Percentiles rank a stretch among this genome's conserved stretches.
Conservation (phyloP, 106 monocot genomes). For the Dactylorhiza incarnata region DNA sequence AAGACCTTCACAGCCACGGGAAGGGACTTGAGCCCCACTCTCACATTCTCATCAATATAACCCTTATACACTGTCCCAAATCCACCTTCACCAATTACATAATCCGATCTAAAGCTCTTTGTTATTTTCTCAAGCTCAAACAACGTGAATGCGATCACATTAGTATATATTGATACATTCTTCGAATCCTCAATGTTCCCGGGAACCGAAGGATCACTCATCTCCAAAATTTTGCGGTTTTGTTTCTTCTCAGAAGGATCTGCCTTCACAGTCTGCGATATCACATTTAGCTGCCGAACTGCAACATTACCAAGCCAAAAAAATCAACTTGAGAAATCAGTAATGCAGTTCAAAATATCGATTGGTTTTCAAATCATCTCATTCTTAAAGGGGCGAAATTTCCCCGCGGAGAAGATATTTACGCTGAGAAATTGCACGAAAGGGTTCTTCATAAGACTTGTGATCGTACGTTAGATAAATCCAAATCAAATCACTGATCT, state of each 20-base stretch:
- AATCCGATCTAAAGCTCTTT: conserved; percentile 89
- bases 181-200: conserved; percentile 66
- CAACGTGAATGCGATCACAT: conserved; percentile 86
- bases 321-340: background rate
- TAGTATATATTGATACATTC: conserved; percentile 80
- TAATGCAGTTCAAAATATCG: background rate
- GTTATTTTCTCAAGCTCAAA: conserved; percentile 96
- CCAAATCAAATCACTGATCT: background rate
- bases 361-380: background rate
- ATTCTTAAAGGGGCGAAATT: background rate
- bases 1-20: conserved; percentile 80
- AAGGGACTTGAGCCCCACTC: conserved; percentile 83
- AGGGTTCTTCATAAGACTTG: background rate
- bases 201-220: conserved; percentile 51
- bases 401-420: background rate
- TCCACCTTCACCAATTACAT: conserved; percentile 93
- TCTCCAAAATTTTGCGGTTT: conserved; percentile 54
- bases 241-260: conserved; percentile 59
- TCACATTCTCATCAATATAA: conserved; percentile 93
- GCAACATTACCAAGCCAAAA: conserved; percentile 6
- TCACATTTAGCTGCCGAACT: conserved; percentile 71
- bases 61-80: conserved; percentile 98
- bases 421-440: background rate
- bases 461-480: background rate
- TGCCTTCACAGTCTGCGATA: conserved; percentile 35